Percentiles rank a stretch among this genome's conserved stretches.
These are phyloP conservation scores for Apostasia ramifera DNA, from an alignment of 106 monocot genomes.

Conservation along the genomic window DNA sequence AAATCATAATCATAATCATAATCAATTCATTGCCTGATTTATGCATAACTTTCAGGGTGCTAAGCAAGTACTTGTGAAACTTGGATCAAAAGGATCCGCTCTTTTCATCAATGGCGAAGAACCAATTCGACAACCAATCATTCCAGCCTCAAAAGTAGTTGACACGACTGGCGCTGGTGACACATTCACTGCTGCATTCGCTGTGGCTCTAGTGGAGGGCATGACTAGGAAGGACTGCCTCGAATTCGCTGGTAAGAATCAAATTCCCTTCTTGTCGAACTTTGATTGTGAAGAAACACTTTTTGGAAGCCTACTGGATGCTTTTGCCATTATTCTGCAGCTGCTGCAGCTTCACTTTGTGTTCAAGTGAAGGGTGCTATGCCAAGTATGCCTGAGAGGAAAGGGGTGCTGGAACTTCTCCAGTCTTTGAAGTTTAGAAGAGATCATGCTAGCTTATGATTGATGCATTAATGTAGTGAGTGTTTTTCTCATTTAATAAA, in stretches of 20 bases:
- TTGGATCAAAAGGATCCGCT: conserved; percentile 83
- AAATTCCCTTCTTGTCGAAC: background rate
- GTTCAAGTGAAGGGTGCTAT: conserved; percentile 90
- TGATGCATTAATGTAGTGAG: too few relatives aligned
- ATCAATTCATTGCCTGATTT: background rate
- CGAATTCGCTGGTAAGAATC: conserved; percentile 71
- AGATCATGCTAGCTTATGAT: too few relatives aligned
- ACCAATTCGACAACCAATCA: conserved; percentile 52
- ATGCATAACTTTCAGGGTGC: conserved; percentile 37
- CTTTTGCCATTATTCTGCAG: conserved; percentile 27
- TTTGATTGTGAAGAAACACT: background rate
- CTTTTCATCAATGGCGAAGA: conserved; percentile 72
- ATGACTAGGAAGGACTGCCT: conserved; percentile 59
- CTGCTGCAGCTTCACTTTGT: conserved; percentile 94
- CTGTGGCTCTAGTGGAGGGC: conserved; percentile 80
- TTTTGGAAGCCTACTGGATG: background rate
- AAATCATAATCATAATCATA: too few relatives aligned
- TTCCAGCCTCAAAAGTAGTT: conserved; percentile 54
- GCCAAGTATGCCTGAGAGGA: conserved; percentile 81
- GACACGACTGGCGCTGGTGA: conserved; percentile 96
- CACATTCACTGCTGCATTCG: conserved; percentile 95
- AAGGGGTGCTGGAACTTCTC: conserved; percentile 67
- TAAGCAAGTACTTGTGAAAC: conserved; percentile 71
- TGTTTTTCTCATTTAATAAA: too few relatives aligned
- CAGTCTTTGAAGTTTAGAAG: conserved; percentile 9